Percentiles rank a stretch among this genome's conserved stretches.
phyloP scores from a whole-genome alignment of 768 basidiomycete genomes.

The Udeniomyces megalosporus region DNA sequence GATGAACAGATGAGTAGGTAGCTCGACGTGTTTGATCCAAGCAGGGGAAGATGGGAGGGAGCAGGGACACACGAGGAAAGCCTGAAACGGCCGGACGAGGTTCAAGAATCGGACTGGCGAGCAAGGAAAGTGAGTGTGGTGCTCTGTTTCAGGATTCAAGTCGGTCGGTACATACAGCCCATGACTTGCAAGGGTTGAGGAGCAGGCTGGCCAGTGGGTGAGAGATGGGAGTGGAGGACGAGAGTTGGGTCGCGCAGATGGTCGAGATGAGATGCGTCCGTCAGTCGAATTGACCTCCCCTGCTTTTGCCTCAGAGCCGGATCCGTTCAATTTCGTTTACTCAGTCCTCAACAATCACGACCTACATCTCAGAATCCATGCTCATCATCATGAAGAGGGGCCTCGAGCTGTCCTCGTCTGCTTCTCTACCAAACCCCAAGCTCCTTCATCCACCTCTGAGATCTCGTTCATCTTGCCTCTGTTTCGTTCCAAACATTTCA shows the following conservation, averaged over 20 bases:
- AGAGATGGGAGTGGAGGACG: too few species aligned
- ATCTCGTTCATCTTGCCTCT: constrained; percentile 8
- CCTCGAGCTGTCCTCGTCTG: neutral
- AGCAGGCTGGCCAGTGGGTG: too few species aligned
- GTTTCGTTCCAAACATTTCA: too few species aligned
- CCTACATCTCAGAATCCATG: neutral
- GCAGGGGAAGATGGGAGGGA: neutral
- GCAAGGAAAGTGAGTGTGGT: too few species aligned
- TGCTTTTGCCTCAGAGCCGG: neutral
- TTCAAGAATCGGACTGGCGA: constrained; percentile 91
- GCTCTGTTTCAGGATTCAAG: too few species aligned
- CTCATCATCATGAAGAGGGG: neutral
- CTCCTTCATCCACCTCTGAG: neutral
- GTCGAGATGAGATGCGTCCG: too few species aligned
- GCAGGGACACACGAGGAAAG: constrained; percentile 43
- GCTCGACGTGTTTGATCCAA: neutral
- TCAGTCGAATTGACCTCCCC: too few species aligned
- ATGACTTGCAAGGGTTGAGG: too few species aligned
- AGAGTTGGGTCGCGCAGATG: too few species aligned
- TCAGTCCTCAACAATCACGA: neutral
- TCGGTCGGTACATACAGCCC: too few species aligned
- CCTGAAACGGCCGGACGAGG: constrained; percentile 94
- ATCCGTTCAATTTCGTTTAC: neutral
- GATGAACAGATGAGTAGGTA: neutral
- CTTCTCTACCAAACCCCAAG: constrained; percentile 1